Evolutionary conservation across 208 protist species (phyloP).

Genomic region (Crithidia mellificae): DNA sequence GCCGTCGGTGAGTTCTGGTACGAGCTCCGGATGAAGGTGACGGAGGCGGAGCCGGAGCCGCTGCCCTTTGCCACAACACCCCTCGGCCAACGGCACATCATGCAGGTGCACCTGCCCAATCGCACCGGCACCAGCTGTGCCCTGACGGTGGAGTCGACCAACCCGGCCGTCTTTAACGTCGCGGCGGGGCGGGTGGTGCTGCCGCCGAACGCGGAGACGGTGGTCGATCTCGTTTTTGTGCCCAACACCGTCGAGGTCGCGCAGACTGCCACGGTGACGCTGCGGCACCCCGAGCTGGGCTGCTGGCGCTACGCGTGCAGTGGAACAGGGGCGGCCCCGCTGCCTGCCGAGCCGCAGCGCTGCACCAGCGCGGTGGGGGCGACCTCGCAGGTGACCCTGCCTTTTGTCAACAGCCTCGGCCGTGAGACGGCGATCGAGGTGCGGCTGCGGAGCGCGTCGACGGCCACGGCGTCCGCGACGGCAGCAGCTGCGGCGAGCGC

Average conservation of each 20-base stretch:
- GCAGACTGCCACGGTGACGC: constrained; percentile 58
- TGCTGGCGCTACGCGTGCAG: constrained; percentile 81
- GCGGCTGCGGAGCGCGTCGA: constrained; percentile 32
- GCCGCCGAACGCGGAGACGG: constrained; percentile 50
- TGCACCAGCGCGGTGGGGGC: constrained; percentile 59
- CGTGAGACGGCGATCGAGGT: constrained; percentile 40
- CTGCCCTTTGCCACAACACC: constrained; percentile 67
- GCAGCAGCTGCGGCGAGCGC: too few species aligned
- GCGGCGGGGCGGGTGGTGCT: constrained; percentile 44
- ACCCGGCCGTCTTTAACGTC: constrained; percentile 65
- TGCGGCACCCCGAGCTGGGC: constrained; percentile 69
- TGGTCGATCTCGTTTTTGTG: constrained; percentile 75
- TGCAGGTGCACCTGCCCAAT: constrained; percentile 80
- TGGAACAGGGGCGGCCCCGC: constrained; percentile 68
- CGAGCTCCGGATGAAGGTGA: constrained; percentile 79
- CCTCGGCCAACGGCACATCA: constrained; percentile 61
- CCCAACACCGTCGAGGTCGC: constrained; percentile 65
- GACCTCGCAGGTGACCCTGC: constrained; percentile 43
- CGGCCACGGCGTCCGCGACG: too few species aligned
- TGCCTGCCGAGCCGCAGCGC: constrained; percentile 38
- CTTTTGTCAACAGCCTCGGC: constrained; percentile 81
- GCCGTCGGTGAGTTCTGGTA: constrained; percentile 95
- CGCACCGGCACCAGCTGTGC: constrained; percentile 47
- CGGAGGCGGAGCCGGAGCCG: constrained; percentile 66
- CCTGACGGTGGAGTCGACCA: constrained; percentile 67